A percentile compares a stretch with the other conserved stretches of the same genome.
Evolutionary conservation across 768 basidiomycete genomes (phyloP).

Genomic region (Suillus spraguei): DNA sequence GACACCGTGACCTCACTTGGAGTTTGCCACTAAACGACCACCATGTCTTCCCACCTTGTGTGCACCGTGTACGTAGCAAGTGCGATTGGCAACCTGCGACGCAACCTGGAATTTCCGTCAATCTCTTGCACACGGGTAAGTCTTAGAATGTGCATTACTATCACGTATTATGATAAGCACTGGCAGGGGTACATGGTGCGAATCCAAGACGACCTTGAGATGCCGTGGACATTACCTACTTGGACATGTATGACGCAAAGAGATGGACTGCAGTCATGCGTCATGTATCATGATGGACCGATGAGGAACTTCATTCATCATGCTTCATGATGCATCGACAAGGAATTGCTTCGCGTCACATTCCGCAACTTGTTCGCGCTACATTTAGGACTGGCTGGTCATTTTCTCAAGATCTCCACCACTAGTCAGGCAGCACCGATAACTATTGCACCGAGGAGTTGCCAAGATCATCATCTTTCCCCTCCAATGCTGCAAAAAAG

Average conservation of each 20-base stretch:
- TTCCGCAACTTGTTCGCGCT: not conserved
- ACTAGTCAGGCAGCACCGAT: constrained; percentile 78
- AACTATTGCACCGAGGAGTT: constrained; percentile 62
- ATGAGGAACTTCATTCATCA: too few species aligned
- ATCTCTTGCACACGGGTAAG: not conserved
- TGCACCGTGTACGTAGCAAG: not conserved
- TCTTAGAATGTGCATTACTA: not conserved
- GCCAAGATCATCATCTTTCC: constrained; percentile 57
- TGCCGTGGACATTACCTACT: not conserved
- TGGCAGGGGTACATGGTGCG: not conserved
- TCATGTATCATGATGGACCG: too few species aligned
- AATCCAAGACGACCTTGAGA: not conserved
- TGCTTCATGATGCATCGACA: too few species aligned
- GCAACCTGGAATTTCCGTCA: too few species aligned
- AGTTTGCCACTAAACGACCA: too few species aligned
- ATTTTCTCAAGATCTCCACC: constrained; percentile 56
- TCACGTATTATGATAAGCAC: not conserved
- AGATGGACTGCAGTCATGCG: not conserved
- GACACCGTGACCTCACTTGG: too few species aligned
- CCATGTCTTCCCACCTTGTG: too few species aligned
- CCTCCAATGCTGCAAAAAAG: constrained; percentile 53
- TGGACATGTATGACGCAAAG: not conserved
- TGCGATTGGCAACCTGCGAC: not conserved
- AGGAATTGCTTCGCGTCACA: not conserved
- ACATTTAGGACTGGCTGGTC: constrained; percentile 14